Conservation (phyloP, 163 green algal species). For the Chlamydomonas reinhardtii region DNA sequence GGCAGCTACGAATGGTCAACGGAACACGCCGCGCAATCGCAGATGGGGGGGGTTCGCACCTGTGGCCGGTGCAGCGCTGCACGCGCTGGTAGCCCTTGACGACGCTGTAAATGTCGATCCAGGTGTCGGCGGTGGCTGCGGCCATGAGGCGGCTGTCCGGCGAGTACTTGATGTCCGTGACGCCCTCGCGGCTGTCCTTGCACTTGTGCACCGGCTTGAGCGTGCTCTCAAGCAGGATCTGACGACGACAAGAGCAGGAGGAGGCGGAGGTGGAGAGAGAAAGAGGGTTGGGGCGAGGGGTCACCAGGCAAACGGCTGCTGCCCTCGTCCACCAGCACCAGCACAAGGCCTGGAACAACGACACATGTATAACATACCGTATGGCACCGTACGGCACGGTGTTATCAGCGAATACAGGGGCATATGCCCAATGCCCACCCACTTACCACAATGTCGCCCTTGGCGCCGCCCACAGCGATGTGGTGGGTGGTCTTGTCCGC, state of each 20-base stretch:
- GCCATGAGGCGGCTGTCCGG: slow-evolving; percentile 68
- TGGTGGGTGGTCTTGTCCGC: slow-evolving; percentile 53
- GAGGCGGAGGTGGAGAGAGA: neutral
- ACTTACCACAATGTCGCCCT: slow-evolving; percentile 70
- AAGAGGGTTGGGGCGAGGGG: no score
- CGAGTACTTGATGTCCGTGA: slow-evolving; percentile 75
- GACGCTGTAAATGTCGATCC: slow-evolving; percentile 72
- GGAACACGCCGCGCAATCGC: no score
- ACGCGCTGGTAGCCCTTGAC: slow-evolving; percentile 65
- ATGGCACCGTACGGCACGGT: no score
- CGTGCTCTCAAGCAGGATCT: slow-evolving; percentile 66
- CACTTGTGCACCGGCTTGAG: slow-evolving; percentile 63
- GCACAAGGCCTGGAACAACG: no score
- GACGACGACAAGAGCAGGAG: neutral
- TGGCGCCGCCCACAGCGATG: slow-evolving; percentile 70
- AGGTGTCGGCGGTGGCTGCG: slow-evolving; percentile 65
- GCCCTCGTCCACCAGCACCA: no score
- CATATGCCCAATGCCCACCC: no score
- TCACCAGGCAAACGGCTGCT: no score
- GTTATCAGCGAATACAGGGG: no score
- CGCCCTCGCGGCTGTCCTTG: slow-evolving; percentile 65
- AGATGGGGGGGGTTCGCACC: neutral
- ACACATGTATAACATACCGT: no score
- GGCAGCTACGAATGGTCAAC: no score
- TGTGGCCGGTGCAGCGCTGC: slow-evolving; percentile 65